Evolutionary conservation across 305 asterid genomes (phyloP).

Genomic region (Fraxinus albicans): DNA sequence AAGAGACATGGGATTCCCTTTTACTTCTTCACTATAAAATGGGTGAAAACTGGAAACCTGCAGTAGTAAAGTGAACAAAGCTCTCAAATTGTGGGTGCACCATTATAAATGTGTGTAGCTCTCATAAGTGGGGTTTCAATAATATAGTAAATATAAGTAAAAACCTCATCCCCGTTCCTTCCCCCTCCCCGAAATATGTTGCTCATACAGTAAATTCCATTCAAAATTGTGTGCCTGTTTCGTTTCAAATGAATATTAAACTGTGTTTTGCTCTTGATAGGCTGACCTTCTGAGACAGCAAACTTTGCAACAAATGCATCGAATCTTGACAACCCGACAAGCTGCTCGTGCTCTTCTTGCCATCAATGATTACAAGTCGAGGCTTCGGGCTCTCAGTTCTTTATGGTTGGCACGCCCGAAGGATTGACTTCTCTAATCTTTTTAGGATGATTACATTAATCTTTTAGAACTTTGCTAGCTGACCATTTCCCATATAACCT

Average conservation of each 20-base stretch:
- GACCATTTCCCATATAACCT: background rate
- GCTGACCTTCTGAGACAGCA: conserved; percentile 87
- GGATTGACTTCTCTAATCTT: conserved; percentile 31
- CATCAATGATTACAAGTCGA: conserved; percentile 72
- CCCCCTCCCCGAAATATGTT: background rate
- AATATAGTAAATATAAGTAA: background rate
- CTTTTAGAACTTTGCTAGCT: background rate
- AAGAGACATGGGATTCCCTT: background rate
- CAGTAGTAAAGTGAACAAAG: background rate
- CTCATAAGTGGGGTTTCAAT: background rate
- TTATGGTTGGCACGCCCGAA: conserved; percentile 86
- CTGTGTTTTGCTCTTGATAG: conserved; percentile 29
- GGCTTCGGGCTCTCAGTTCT: conserved; percentile 81
- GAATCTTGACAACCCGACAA: conserved; percentile 84
- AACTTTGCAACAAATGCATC: conserved; percentile 76
- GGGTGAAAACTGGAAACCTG: background rate
- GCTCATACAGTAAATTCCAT: background rate
- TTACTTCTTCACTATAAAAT: background rate
- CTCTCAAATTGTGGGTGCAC: background rate
- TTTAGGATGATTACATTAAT: background rate
- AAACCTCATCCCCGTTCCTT: background rate
- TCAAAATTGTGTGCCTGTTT: background rate
- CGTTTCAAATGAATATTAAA: background rate
- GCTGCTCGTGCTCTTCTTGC: conserved; percentile 92
- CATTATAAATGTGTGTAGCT: background rate